Percentiles rank a stretch among this genome's conserved stretches.
phyloP scores from a whole-genome alignment of 345 rosid species.

The Pugionium dolabratum region DNA sequence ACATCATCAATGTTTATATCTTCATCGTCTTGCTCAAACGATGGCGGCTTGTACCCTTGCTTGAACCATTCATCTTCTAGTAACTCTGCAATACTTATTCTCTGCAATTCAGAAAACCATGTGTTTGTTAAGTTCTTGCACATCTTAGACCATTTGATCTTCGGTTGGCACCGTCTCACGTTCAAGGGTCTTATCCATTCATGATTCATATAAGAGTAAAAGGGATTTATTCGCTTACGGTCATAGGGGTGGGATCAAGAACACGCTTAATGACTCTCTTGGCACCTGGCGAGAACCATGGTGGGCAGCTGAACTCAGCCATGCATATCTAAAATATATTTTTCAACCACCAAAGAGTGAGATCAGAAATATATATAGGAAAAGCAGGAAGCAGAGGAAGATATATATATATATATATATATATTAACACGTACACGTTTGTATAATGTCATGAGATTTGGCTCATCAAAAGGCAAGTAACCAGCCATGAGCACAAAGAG shows the following conservation, averaged over 20 bases:
- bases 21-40: constrained; percentile 71
- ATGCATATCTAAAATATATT: constrained; percentile 55
- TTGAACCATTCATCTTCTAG: constrained; percentile 90
- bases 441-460: constrained; percentile 66
- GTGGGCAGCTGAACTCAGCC: constrained; percentile 67
- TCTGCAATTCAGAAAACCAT: constrained; percentile 45
- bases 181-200: neutral
- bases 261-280: constrained; percentile 67
- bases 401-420: neutral
- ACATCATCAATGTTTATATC: constrained; percentile 76
- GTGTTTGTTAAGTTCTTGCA: neutral
- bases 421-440: constrained; percentile 51
- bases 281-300: constrained; percentile 86
- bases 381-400: constrained; percentile 23
- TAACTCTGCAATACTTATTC: constrained; percentile 71
- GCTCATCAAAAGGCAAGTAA: constrained; percentile 88
- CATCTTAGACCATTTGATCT: constrained; percentile 7
- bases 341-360: constrained; percentile 22
- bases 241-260: constrained; percentile 81
- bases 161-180: neutral
- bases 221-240: constrained; percentile 49
- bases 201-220: too few species aligned
- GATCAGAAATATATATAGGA: neutral
- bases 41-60: constrained; percentile 75
- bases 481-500: constrained; percentile 96